Conservation (phyloP, 306 rosid species). For the Sesbania bispinosa region DNA sequence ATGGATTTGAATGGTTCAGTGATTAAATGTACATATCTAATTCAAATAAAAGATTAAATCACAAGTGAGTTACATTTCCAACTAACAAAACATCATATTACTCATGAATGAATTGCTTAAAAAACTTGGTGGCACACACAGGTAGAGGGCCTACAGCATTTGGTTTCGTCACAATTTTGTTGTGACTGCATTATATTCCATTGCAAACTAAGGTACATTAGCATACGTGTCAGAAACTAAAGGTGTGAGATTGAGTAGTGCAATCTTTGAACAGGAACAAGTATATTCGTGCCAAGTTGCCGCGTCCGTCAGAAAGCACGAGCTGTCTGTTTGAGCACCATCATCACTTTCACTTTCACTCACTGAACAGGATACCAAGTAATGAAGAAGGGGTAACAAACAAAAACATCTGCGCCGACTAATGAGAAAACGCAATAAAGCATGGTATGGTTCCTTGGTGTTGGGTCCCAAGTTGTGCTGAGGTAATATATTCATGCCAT, state of each 20-base stretch:
- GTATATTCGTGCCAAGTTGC: background rate
- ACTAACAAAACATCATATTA: background rate
- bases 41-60: background rate
- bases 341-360: too few species aligned
- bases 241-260: background rate
- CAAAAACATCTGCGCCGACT: background rate
- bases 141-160: too few species aligned
- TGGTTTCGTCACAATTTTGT: background rate
- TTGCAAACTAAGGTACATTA: background rate
- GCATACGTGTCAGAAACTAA: constrained; percentile 1
- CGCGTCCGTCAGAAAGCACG: constrained; percentile 30
- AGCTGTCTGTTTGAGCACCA: constrained; percentile 22
- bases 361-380: background rate
- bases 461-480: background rate
- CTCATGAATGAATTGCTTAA: background rate
- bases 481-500: background rate
- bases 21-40: too few species aligned
- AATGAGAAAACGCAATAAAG: too few species aligned
- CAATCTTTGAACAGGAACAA: background rate
- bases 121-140: background rate
- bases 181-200: constrained; percentile 2
- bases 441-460: background rate
- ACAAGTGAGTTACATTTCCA: background rate
- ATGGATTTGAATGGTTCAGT: background rate
- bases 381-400: background rate